Base-by-base conservation (phyloP, 495 filamentous ascomycete species). In the Pseudotulostoma volvatum region DNA sequence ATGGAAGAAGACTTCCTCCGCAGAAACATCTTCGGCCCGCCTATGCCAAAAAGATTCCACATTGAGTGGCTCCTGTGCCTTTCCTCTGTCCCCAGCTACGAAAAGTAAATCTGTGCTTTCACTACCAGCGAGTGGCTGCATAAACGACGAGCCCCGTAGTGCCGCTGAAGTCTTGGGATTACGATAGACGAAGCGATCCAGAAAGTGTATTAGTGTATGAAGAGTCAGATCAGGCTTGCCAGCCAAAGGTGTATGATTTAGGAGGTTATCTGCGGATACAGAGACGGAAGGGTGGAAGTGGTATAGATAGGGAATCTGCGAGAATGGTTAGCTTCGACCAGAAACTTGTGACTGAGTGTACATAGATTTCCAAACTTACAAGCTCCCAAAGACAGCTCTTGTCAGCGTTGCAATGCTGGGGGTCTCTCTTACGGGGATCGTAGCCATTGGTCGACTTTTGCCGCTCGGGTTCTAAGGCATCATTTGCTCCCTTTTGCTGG, bases 1-100 rank as follows among this genome's bases (percentile, higher is more conserved):
- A 59, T 97, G 90, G 72, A 97, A 97, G 73, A 97, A 97, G 32
- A 82, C 84, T 48, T 97, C 92, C 49, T 97, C 86, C 0, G 77
- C 81, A 0, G 77, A 73, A 7, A 97, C 77, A 31, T 96, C 78
- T 35, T 81, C 77, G n/a, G 73, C 66, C 54, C 80, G 84, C 70
- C 81, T 79, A 48, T 77, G 79, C 86, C 86, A 94, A 70, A 97
- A 97, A 11, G 73, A 68, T 41, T 92, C 82, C 2, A 79, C 77
- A 60, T 96, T 97, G 54, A 95, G 68, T 1, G 68, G 73, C 20
- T 60, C 34, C 8, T 59, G 49, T 40, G 55, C 60, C 18, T 57
- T 54, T 2, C 53, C 49, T 41, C 68, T 66, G 38, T 61, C 71
- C 7, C 63, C 51, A 33, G 64, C 66, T 39, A 60, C 70, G 7